Conservation (phyloP, 2,329 filamentous ascomycete species). For the Talaromyces albobiverticillius region DNA sequence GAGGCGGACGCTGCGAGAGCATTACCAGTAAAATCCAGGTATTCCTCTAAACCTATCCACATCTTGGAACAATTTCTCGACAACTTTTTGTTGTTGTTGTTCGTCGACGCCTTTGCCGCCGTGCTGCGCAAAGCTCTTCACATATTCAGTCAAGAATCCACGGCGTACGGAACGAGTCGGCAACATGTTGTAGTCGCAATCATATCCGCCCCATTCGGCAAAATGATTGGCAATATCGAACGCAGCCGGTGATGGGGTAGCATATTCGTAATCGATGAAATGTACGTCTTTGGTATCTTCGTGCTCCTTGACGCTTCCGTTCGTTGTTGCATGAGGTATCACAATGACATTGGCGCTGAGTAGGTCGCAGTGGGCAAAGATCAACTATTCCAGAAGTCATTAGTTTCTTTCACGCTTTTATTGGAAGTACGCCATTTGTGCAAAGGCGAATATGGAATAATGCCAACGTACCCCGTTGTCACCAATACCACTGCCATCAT, state of each 20-base stretch:
- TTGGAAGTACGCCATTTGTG: not conserved
- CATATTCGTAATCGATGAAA: slow-evolving; percentile 99
- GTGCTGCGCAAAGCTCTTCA: slow-evolving; percentile 67
- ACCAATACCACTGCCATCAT: slow-evolving; percentile 73
- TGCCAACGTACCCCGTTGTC: slow-evolving; percentile 61
- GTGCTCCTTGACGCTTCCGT: not conserved
- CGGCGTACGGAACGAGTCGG: slow-evolving; percentile 74
- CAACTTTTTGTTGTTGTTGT: slow-evolving; percentile 62
- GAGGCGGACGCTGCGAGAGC: not conserved
- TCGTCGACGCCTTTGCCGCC: slow-evolving; percentile 31
- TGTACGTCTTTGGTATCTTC: slow-evolving; percentile 56
- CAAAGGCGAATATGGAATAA: not conserved
- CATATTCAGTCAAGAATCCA: slow-evolving; percentile 80
- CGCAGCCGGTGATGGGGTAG: slow-evolving; percentile 85
- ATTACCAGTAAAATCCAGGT: slow-evolving; percentile 73
- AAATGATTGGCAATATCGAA: slow-evolving; percentile 99
- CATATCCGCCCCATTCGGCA: slow-evolving; percentile 95
- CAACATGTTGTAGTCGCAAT: slow-evolving; percentile 83
- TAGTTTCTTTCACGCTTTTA: not conserved
- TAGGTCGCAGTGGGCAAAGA: slow-evolving; percentile 94
- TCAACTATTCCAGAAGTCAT: slow-evolving; percentile 54
- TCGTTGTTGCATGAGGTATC: slow-evolving; percentile 43
- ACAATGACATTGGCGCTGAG: slow-evolving; percentile 96
- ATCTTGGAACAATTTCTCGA: slow-evolving; percentile 69
- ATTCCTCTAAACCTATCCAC: slow-evolving; percentile 85